These are phyloP conservation scores for Quercus parvula DNA, from an alignment of 306 rosid genomes.

Conservation along the genomic window DNA sequence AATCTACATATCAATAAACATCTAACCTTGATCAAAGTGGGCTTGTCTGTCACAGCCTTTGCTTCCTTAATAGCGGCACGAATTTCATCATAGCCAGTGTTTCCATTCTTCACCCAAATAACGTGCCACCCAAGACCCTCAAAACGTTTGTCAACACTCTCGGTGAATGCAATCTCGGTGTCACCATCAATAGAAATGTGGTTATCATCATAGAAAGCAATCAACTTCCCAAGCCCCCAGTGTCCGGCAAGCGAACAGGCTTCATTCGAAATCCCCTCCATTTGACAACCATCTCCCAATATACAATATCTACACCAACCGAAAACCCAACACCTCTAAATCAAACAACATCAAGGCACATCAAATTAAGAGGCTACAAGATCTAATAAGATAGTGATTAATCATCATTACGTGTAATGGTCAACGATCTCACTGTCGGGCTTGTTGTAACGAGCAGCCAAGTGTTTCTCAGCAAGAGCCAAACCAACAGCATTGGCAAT, in stretches of 20 bases:
- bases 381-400: background rate
- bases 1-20: constrained; percentile 7
- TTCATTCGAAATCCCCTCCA: constrained; percentile 97
- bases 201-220: constrained; percentile 94
- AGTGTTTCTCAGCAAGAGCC: constrained; percentile 98
- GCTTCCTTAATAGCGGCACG: constrained; percentile 98
- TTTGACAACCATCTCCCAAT: constrained; percentile 95
- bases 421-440: constrained; percentile 86
- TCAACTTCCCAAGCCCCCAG: constrained; percentile 97
- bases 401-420: constrained; percentile 75
- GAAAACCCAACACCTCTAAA: constrained; percentile 10
- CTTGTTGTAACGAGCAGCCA: constrained; percentile 94
- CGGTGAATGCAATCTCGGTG: constrained; percentile 92
- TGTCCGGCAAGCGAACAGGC: constrained; percentile 93
- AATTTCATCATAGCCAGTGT: constrained; percentile 86
- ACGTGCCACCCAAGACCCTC: constrained; percentile 99
- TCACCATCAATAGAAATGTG: constrained; percentile 98
- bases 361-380: background rate
- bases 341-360: background rate
- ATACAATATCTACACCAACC: constrained; percentile 57
- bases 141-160: constrained; percentile 78
- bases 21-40: constrained; percentile 89
- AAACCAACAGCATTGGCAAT: constrained; percentile 97
- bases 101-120: constrained; percentile 98
- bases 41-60: constrained; percentile 81